Evolutionary conservation across 345 rosid genomes (phyloP).

Genomic region (Populus tremula): DNA sequence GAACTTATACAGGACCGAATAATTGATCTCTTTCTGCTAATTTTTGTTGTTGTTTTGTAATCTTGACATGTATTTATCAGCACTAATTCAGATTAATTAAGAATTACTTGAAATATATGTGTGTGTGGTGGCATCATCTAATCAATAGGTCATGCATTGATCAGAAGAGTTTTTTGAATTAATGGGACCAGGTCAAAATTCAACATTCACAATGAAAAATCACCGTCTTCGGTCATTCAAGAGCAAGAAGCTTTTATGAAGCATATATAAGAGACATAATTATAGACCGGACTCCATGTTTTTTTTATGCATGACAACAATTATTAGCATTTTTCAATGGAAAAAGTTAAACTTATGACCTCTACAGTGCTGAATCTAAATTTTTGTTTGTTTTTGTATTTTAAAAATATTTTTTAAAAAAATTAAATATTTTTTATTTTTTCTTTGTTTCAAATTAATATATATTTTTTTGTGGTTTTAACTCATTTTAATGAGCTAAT

Average conservation of each 20-base stretch:
- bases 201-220: constrained; percentile 11
- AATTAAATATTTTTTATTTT: too few relatives aligned
- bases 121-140: background rate
- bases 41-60: background rate
- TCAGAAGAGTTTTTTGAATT: background rate
- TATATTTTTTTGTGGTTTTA: too few relatives aligned
- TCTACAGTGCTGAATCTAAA: background rate
- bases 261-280: constrained; percentile 34
- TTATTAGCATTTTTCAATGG: constrained; percentile 6
- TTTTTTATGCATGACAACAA: constrained; percentile 28
- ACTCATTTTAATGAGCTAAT: too few relatives aligned
- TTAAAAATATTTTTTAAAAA: too few relatives aligned
- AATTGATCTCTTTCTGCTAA: constrained; percentile 9
- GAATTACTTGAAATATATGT: too few relatives aligned
- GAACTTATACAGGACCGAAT: constrained; percentile 5
- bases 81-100: background rate
- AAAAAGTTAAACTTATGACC: background rate
- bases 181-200: constrained; percentile 26
- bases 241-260: constrained; percentile 13
- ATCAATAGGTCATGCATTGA: background rate
- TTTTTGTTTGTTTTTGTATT: too few relatives aligned
- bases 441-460: too few relatives aligned
- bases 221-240: constrained; percentile 25
- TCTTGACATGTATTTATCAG: background rate
- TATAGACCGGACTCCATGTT: constrained; percentile 37